Base-by-base conservation (phyloP, 768 basidiomycete species). In the Auriscalpium orientale region DNA sequence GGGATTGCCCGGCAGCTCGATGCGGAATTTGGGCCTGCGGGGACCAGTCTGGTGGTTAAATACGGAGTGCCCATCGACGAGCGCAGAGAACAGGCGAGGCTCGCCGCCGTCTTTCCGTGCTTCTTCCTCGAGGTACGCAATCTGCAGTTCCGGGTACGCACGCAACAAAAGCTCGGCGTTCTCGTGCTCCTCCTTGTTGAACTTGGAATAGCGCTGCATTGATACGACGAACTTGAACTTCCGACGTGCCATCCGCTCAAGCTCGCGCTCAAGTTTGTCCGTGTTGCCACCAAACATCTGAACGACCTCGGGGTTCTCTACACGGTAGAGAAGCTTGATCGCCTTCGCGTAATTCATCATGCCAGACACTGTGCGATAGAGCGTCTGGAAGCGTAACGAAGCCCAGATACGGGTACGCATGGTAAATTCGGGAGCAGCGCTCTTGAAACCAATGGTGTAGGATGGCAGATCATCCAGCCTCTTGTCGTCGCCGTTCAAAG, bases 331-430 rank as follows among this genome's bases (percentile, higher is more conserved):
- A 37, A 99, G 76, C 70, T 99, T 99, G 83, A 99, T 98, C 12
- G 97, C 97, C 76, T 99, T 99, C 62, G 90, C 85, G 71, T 99
- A 98, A 75, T 99, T 99, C 97, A 98, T 98, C 91, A 99, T 98
- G 51, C 97, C 97, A 37, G 97, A 98, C 15, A 99, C 95, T 13
- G 97, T 99, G 62, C 97, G 85, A 69, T 99, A 98, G 18, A 99
- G 82, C 1, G 97, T 99, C 76, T 99, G 97, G 15, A 97, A 97
- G 53, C 97, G 91, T 10, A 99, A 82, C 6, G 95, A 97, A 9
- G 97, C 95, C 97, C 97, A 99, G 65, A 99, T 99, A 68, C 97
- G 87, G 9, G 97, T 99, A 57, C 97, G 93, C 13, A 99, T 81
- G 2, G 97, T 99, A 69, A 95, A 99, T 70, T 99, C 97, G 3